Percentiles rank a stretch among this genome's conserved stretches.
phyloP scores from a whole-genome alignment of 2,329 filamentous ascomycete species.

The Xylariaceae sp. region DNA sequence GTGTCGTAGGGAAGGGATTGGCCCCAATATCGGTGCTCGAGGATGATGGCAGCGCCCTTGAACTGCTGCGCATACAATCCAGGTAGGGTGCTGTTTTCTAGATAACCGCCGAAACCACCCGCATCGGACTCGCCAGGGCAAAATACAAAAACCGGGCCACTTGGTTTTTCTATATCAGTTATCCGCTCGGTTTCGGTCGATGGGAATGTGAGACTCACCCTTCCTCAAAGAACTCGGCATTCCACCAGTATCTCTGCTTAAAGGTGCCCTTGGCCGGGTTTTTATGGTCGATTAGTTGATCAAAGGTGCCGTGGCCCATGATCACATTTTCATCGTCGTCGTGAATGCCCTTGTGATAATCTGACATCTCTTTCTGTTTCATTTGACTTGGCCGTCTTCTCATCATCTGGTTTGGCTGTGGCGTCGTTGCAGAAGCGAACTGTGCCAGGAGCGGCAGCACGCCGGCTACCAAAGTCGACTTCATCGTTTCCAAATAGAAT shows the following conservation, averaged over 20 bases:
- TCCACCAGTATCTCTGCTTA: constrained; percentile 18
- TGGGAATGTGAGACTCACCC: constrained; percentile 8
- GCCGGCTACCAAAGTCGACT: neutral
- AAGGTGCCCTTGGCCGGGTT: constrained; percentile 16
- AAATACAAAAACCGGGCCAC: constrained; percentile 23
- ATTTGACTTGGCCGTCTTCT: constrained; percentile 6
- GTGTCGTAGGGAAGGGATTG: constrained; percentile 19
- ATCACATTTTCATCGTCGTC: constrained; percentile 5
- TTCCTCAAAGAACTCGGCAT: constrained; percentile 22
- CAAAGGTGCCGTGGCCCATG: constrained; percentile 15
- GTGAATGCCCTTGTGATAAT: neutral
- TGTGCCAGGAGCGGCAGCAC: constrained; percentile 11
- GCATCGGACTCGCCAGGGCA: constrained; percentile 20
- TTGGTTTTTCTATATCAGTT: constrained; percentile 1
- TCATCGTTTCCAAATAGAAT: constrained; percentile 3
- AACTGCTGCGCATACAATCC: constrained; percentile 21
- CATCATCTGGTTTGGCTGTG: neutral
- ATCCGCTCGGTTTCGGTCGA: neutral
- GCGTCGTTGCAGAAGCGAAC: neutral
- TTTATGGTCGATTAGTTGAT: constrained; percentile 15
- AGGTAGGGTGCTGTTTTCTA: constrained; percentile 16
- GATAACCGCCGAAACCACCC: constrained; percentile 15
- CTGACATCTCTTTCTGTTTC: constrained; percentile 5
- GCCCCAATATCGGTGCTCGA: constrained; percentile 25
- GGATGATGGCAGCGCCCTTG: constrained; percentile 20